Conservation (phyloP, 179 eudicot species). For the Pouteria campechiana region DNA sequence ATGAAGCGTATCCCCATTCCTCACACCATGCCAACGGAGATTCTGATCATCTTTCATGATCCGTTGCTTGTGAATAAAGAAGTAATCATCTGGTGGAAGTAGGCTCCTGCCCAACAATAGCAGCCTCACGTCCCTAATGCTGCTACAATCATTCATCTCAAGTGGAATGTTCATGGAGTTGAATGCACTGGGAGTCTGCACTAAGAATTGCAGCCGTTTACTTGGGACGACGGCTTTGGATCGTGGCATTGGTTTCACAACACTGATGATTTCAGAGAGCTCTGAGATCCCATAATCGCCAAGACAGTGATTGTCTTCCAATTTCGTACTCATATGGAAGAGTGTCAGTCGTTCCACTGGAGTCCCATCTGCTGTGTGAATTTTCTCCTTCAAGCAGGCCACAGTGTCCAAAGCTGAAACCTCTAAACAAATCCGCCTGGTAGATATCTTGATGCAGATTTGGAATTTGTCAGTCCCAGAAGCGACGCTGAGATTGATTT, state of each 20-base stretch:
- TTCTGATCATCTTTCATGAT: slow-evolving; percentile 68
- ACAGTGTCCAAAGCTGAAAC: slow-evolving; percentile 70
- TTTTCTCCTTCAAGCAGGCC: slow-evolving; percentile 75
- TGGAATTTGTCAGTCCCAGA: slow-evolving; percentile 15
- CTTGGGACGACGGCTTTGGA: slow-evolving; percentile 38
- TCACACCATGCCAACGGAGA: slow-evolving; percentile 88
- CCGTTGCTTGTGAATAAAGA: slow-evolving; percentile 86
- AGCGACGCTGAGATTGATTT: slow-evolving; percentile 31
- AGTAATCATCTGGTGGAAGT: slow-evolving; percentile 73
- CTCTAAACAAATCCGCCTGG: slow-evolving; percentile 42
- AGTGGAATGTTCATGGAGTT: slow-evolving; percentile 52
- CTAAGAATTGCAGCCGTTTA: slow-evolving; percentile 44
- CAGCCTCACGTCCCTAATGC: slow-evolving; percentile 42
- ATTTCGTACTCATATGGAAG: slow-evolving; percentile 38
- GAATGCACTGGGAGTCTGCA: slow-evolving; percentile 61
- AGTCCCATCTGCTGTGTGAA: slow-evolving; percentile 79
- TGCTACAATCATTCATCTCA: slow-evolving; percentile 65
- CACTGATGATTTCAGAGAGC: slow-evolving; percentile 46
- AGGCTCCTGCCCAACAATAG: slow-evolving; percentile 24
- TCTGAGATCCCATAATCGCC: slow-evolving; percentile 51
- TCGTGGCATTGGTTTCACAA: slow-evolving; percentile 47
- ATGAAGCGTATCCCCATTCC: slow-evolving; percentile 60
- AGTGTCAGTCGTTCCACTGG: slow-evolving; percentile 69
- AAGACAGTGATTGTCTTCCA: slow-evolving; percentile 52
- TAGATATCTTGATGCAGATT: slow-evolving; percentile 42